Conservation (phyloP, 2,329 filamentous ascomycete species). For the Aureobasidium zeae region DNA sequence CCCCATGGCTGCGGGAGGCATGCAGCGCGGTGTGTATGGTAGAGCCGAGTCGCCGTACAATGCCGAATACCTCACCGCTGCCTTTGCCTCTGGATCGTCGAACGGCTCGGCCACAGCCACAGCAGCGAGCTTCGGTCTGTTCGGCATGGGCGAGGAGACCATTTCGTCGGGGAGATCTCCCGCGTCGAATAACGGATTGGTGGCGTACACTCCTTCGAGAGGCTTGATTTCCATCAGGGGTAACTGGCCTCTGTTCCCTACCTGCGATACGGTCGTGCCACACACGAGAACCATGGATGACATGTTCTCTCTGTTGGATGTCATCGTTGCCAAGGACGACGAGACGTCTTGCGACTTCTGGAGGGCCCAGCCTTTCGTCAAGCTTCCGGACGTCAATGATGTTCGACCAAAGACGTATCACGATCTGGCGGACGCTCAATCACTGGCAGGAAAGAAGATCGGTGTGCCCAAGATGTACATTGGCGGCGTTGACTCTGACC, state of each 20-base stretch:
- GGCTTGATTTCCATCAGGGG: constrained; percentile 45
- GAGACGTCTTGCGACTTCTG: constrained; percentile 44
- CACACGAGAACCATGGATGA: constrained; percentile 44
- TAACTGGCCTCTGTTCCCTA: constrained; percentile 47
- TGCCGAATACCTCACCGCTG: constrained; percentile 43
- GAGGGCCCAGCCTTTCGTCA: constrained; percentile 41
- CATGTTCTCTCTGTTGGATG: constrained; percentile 41
- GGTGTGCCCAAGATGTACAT: constrained; percentile 45
- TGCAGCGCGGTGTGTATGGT: constrained; percentile 49
- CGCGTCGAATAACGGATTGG: constrained; percentile 47
- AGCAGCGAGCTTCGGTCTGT: constrained; percentile 42
- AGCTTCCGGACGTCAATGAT: constrained; percentile 31
- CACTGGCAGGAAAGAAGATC: constrained; percentile 38
- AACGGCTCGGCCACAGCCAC: constrained; percentile 47
- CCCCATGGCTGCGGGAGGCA: constrained; percentile 50
- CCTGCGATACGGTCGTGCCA: constrained; percentile 47
- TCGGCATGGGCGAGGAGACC: constrained; percentile 48
- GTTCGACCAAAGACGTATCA: no score
- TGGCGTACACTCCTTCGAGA: constrained; percentile 48
- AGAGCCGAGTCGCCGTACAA: constrained; percentile 51
- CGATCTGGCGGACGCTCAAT: constrained; percentile 17
- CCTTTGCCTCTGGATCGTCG: constrained; percentile 49
- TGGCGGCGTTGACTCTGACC: constrained; percentile 30
- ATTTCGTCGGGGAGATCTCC: constrained; percentile 49
- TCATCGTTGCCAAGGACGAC: constrained; percentile 38